Evolutionary conservation across 768 basidiomycete species (phyloP), one percentile per base, ranked within the genome.

Genomic region (Agrocybe pediades): DNA sequence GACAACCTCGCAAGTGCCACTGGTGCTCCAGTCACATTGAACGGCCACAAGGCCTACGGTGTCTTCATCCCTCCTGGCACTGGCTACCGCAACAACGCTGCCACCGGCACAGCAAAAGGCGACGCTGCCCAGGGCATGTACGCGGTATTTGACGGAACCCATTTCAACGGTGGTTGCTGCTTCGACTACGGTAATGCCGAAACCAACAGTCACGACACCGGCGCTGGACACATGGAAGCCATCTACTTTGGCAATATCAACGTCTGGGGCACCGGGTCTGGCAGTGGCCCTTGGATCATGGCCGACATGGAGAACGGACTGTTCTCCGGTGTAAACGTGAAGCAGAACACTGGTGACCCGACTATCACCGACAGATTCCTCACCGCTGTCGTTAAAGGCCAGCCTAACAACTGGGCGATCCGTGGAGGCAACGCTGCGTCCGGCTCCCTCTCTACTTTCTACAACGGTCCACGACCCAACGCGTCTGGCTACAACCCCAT

Each of bases 131-230:
- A 56, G 44, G 54, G 54, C 43, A 56, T 56, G 49, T 56, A 56
- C 24, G 54, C 54, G 15, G 49, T 56, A 30, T 40, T 56, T 19
- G 54, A 56, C 54, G 54, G 54, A 8, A 56, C 54, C 20, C 54
- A 56, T 41, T 51, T 46, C 54, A 56, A 56, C 49, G 30, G 30
- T 7, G 54, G 21, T 44, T 56, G 49, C 50, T 55, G 54, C 41
- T 55, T 55, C 20, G 54, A 55, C 54, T 55, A 55, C 19, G 54
- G 54, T n/a, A 55, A 55, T 41, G 54, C 54, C 8, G 54, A 55
- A 23, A 49, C 47, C 40, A 55, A 25, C 54, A 49, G 47, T 25
- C 41, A 20, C 47, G 54, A 55, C 21, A 55, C 54, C 24, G 54
- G 54, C 42, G 39, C 29, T 23, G 54, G 54, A 6, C 54, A 55